A percentile compares a stretch with the other conserved stretches of the same genome.
Conservation (phyloP, 228 moss, liverwort and hornwort genomes). For the Sphagnum magellanicum region DNA sequence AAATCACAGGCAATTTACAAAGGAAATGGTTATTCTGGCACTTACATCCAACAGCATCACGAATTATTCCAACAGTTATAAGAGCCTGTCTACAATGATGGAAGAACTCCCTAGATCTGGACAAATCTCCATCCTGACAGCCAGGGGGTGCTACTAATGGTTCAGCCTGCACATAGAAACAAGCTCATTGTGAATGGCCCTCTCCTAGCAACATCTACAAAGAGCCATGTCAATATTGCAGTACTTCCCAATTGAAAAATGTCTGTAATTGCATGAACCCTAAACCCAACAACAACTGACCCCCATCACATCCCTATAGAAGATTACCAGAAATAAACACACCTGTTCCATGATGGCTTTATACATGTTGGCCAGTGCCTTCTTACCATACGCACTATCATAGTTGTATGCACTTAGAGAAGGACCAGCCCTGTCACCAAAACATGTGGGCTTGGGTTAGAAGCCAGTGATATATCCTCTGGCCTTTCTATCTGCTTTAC, state of each 20-base stretch:
- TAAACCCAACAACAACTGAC: neutral
- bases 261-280: neutral
- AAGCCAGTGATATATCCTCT: neutral
- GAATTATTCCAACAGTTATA: conserved; percentile 84
- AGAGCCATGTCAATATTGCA: too few species aligned
- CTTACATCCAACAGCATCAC: conserved; percentile 74
- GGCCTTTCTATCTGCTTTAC: too few species aligned
- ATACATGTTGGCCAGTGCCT: conserved; percentile 76
- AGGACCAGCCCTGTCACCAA: conserved; percentile 65
- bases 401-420: conserved; percentile 96
- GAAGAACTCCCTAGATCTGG: conserved; percentile 61
- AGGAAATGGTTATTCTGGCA: neutral
- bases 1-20: too few species aligned
- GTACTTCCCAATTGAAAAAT: too few species aligned
- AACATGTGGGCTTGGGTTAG: neutral
- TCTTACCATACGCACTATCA: conserved; percentile 94
- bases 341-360: conserved; percentile 96
- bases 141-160: conserved; percentile 67
- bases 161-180: conserved; percentile 37
- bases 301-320: too few species aligned
- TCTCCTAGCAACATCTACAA: too few species aligned
- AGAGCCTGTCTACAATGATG: conserved; percentile 77
- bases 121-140: conserved; percentile 45
- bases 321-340: neutral
- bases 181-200: too few species aligned